Base-by-base conservation (phyloP, 2,329 filamentous ascomycete species). In the Stagonosporopsis chrysanthemi region DNA sequence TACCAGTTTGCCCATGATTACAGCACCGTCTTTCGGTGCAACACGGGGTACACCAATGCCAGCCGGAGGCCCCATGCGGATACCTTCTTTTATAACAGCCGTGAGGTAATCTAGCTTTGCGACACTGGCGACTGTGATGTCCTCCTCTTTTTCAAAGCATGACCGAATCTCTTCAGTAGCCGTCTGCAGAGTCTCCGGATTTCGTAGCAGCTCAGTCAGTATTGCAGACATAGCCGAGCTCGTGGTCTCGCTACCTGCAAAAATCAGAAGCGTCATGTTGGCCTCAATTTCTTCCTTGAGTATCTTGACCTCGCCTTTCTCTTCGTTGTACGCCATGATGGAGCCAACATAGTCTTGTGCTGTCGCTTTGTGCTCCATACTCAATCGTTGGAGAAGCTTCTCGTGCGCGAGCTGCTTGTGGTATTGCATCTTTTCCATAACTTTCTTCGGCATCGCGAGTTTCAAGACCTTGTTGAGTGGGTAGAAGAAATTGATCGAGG, bases 221-320 rank as follows among this genome's bases (percentile, higher is more conserved):
- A 73, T 67, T 0, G 71, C 78, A 3, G 68, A 68, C 7, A 82
- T 62, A 2, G 74, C 60, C 14, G 69, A 78, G 0, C 78, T 78
- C 0, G 75, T 75, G 0, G 80, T 81, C 50, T 82, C 79, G 47
- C 74, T 78, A 0, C 78, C 79, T 1, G 79, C 80, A n/a, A 78
- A 62, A 6, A 80, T 75, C 14, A 81, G 23, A 17, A 44, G 31
- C 5, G 64, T 62, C 26, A 71, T 72, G 33, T 72, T 75, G 15
- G 64, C 63, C 33, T 76, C 66, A n/a, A 77, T 69, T 53, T 79
- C 77, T 2, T 65, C 63, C n/a, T 52, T 58, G 3, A 58, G 44
- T 2, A 65, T 63, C 48, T 56, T 65, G 6, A 47, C 38, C 36
- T 64, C 65, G 14, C 61, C 65, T 44, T 67, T 60, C 41, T 62